phyloP scores from a whole-genome alignment of 192 early-diverging fungal genomes.

The Spizellomyces sp. region DNA sequence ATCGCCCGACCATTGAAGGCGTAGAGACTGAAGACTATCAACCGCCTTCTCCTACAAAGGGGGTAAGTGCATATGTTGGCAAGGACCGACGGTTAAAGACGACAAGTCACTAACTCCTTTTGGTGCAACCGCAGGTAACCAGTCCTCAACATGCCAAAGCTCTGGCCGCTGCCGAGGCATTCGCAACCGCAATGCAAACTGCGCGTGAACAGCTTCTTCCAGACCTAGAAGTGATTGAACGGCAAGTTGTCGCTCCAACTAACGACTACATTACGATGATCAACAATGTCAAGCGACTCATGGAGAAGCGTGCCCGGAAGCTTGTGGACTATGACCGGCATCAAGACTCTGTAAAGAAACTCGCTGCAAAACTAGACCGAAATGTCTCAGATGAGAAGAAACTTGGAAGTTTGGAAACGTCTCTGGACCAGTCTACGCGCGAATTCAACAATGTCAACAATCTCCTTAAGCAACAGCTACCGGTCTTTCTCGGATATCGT shows the following conservation, averaged over 20 bases:
- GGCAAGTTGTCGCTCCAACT: slow-evolving; percentile 75
- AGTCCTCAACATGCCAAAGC: slow-evolving; percentile 20
- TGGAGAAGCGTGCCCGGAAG: slow-evolving; percentile 91
- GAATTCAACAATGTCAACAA: slow-evolving; percentile 88
- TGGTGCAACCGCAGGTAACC: not conserved
- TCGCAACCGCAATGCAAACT: slow-evolving; percentile 47
- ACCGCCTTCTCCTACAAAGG: not conserved
- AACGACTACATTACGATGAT: slow-evolving; percentile 75
- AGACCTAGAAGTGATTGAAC: slow-evolving; percentile 74
- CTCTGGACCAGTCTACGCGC: slow-evolving; percentile 77
- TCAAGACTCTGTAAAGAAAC: slow-evolving; percentile 69
- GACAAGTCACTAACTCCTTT: not conserved
- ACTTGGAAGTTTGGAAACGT: slow-evolving; percentile 59
- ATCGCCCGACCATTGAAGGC: slow-evolving; percentile 18
- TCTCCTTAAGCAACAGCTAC: slow-evolving; percentile 78
- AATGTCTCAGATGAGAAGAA: slow-evolving; percentile 49
- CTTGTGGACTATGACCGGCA: slow-evolving; percentile 91
- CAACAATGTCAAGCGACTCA: slow-evolving; percentile 78
- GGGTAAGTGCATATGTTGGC: not conserved
- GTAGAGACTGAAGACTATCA: not conserved
- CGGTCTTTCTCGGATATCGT: slow-evolving; percentile 73
- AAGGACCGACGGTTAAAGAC: no score
- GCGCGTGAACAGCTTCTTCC: slow-evolving; percentile 62
- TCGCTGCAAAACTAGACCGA: slow-evolving; percentile 56
- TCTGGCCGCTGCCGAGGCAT: slow-evolving; percentile 50